These are phyloP conservation scores for Miscanthus lutarioriparius DNA, from an alignment of 176 grass and related monocot genomes.

Conservation along the genomic window DNA sequence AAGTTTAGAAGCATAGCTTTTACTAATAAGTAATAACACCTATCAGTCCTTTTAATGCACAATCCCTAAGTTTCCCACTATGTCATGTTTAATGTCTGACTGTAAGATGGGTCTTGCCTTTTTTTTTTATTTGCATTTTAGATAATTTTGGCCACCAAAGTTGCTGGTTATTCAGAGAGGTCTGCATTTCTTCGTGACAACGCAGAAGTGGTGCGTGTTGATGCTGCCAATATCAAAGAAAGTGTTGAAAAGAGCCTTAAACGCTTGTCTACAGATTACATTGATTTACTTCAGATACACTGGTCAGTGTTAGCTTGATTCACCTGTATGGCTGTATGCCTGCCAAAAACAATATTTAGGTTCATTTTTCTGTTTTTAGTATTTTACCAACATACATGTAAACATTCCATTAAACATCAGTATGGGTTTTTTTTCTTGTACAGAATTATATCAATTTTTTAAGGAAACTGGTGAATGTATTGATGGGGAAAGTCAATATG, in stretches of 20 bases:
- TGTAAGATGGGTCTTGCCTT: neutral
- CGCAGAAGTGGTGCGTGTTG: conserved; percentile 57
- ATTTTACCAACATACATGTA: neutral
- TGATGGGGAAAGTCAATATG: neutral
- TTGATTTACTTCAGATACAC: conserved; percentile 97
- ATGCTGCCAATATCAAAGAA: conserved; percentile 80
- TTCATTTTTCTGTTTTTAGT: conserved; percentile 16
- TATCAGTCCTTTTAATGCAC: neutral
- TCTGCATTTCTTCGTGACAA: conserved; percentile 60
- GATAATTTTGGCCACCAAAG: conserved; percentile 90
- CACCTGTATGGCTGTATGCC: neutral
- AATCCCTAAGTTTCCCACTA: neutral
- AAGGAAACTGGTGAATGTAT: neutral
- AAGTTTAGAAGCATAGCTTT: neutral
- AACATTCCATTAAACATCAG: neutral
- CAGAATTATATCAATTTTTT: neutral
- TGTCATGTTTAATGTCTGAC: neutral
- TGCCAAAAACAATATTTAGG: neutral
- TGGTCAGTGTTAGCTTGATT: conserved; percentile 52
- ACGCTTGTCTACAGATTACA: conserved; percentile 88
- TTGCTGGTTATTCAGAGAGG: conserved; percentile 78
- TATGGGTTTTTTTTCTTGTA: neutral
- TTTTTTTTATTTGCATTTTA: conserved; percentile 30
- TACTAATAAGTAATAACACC: conserved; percentile 9
- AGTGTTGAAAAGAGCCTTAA: conserved; percentile 89